A percentile compares a stretch with the other conserved stretches of the same genome.
Evolutionary conservation across 208 protist species (phyloP).

Genomic region (Polymyxa betae): DNA sequence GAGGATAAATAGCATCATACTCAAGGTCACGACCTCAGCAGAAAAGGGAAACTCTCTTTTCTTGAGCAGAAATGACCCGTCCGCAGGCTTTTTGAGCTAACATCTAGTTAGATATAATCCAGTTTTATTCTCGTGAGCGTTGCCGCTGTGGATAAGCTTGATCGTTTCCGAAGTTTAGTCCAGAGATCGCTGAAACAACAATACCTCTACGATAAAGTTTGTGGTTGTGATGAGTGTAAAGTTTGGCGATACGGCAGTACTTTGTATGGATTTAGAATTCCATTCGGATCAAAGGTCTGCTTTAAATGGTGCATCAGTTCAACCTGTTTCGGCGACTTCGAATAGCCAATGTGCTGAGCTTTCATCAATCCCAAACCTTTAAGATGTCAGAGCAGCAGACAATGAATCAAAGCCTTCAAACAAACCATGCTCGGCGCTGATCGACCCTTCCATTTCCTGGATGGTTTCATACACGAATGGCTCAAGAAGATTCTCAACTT

Average conservation of each 20-base stretch:
- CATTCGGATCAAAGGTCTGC: slow-evolving; percentile 86
- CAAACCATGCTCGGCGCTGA: slow-evolving; percentile 90
- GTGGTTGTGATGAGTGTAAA: not conserved
- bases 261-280: slow-evolving; percentile 88
- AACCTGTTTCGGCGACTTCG: slow-evolving; percentile 78
- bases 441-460: slow-evolving; percentile 72
- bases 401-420: not conserved
- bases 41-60: too few species aligned
- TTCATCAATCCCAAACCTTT: slow-evolving; percentile 83
- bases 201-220: too few species aligned
- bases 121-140: too few species aligned
- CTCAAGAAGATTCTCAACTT: slow-evolving; percentile 69
- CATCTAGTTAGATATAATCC: too few species aligned
- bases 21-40: too few species aligned
- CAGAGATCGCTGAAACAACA: too few species aligned
- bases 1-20: too few species aligned
- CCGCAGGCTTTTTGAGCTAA: too few species aligned
- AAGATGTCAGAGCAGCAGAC: not conserved
- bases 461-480: slow-evolving; percentile 83
- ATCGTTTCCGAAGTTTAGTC: too few species aligned
- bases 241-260: slow-evolving; percentile 46
- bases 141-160: too few species aligned
- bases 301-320: slow-evolving; percentile 86
- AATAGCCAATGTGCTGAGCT: slow-evolving; percentile 79
- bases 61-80: too few species aligned